Percentiles rank a stretch among this genome's conserved stretches.
Evolutionary conservation across 371 early-diverging fungal species (phyloP).

Genomic region (Haplosporangium sp.): DNA sequence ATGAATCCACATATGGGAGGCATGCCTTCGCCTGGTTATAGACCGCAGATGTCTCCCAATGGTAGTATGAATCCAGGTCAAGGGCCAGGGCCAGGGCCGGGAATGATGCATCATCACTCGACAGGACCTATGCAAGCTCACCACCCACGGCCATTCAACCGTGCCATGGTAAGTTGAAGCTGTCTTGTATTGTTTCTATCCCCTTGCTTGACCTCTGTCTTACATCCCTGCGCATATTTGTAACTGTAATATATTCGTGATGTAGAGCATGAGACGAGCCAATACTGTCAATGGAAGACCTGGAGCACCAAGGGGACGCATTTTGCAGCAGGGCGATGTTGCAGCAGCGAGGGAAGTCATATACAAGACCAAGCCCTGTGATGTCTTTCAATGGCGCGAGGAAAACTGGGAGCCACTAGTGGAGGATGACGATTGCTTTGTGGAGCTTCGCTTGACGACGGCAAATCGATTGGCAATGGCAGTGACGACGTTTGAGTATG

Average conservation of each 20-base stretch:
- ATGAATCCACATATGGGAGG: constrained; percentile 10
- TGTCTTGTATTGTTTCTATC: not conserved
- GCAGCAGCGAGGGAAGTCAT: constrained; percentile 42
- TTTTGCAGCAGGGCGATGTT: constrained; percentile 20
- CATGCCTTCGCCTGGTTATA: constrained; percentile 26
- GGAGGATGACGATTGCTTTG: constrained; percentile 44
- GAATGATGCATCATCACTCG: constrained; percentile 10
- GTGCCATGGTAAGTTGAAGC: constrained; percentile 46
- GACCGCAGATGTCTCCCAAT: constrained; percentile 36
- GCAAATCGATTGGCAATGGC: constrained; percentile 53
- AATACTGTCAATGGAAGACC: constrained; percentile 15
- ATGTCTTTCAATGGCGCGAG: constrained; percentile 54
- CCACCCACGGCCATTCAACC: constrained; percentile 25
- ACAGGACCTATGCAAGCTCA: constrained; percentile 10
- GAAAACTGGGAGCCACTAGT: constrained; percentile 54
- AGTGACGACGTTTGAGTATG: constrained; percentile 32
- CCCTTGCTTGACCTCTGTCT: no score
- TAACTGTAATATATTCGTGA: no score
- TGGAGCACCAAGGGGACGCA: constrained; percentile 16
- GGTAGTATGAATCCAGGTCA: constrained; percentile 35
- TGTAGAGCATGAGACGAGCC: constrained; percentile 49
- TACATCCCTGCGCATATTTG: no score
- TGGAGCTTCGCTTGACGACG: constrained; percentile 48
- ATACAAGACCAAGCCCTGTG: constrained; percentile 47
- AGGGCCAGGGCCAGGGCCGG: not conserved